Base-by-base conservation (phyloP, 495 filamentous ascomycete species). In the Oidiodendron maius region DNA sequence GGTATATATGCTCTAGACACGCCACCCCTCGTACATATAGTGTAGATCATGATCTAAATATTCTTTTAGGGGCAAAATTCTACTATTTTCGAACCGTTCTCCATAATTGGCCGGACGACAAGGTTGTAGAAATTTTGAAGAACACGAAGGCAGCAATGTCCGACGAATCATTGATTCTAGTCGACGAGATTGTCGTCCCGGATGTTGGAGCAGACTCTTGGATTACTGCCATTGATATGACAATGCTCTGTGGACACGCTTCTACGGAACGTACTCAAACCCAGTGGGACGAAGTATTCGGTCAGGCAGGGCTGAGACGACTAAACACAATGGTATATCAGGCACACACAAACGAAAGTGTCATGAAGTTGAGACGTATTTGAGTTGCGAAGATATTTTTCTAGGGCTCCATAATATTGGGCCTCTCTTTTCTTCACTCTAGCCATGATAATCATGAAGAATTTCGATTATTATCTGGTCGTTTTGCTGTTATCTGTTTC, bases 181-280 rank as follows among this genome's bases (percentile, higher is more conserved):
- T 71, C 47, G 70, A 72, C 50, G 67, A 65, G 55, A 68, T 71
- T 51, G 44, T 70, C 11, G 25, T 71, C 0, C 62, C 54, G 4
- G 60, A 74, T 36, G 57, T 51, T 5, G 62, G 59, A 0, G 64
- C 59, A 1, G 53, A 62, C 16, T 66, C 53, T 57, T 58, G 57
- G 40, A 52, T 55, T 2, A 57, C 60, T 1, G 46, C 61, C 56
- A 49, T 57, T 0, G 70, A 73, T 51, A n/a, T 74, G 1, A 26
- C 50, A 0, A 63, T 72, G 66, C 68, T 72, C 63, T 43, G 51
- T n/a, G 35, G 25, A 1, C 55, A 64, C 34, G 64, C 58, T n/a
- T 63, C 61, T 24, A 26, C 5, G 8, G 9, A 44, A 17, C 40
- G 40, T 8, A 44, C 40, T 13, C 8, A 23, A 24, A 13, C 40